Percentiles rank a stretch among this genome's conserved stretches.
Conservation (phyloP, 116 monocot species). For the Zostera marina region DNA sequence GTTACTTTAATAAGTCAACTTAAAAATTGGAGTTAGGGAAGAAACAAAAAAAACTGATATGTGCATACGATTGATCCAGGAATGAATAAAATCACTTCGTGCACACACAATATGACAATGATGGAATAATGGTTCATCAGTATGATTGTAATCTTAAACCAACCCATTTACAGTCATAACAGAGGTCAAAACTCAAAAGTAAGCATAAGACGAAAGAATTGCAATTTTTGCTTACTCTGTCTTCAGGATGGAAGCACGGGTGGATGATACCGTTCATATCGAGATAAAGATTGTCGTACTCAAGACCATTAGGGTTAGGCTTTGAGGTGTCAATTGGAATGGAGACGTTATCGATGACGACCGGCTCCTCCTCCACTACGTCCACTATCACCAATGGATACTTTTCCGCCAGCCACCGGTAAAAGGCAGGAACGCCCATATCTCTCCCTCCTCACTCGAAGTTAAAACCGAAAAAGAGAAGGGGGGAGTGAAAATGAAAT, state of each 20-base stretch:
- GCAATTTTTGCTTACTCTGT: slow-evolving; percentile 23
- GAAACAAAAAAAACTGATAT: neutral
- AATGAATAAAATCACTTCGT: no score
- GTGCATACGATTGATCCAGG: no score
- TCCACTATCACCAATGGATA: slow-evolving; percentile 54
- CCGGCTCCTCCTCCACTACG: slow-evolving; percentile 59
- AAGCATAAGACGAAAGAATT: no score
- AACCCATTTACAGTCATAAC: neutral
- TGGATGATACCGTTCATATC: slow-evolving; percentile 99
- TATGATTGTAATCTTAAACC: neutral
- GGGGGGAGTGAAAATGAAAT: no score
- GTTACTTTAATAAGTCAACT: neutral
- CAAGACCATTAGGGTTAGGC: slow-evolving; percentile 87
- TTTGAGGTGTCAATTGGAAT: slow-evolving; percentile 35
- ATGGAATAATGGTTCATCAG: neutral
- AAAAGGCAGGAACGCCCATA: slow-evolving; percentile 83
- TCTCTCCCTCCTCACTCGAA: neutral
- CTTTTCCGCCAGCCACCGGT: slow-evolving; percentile 67
- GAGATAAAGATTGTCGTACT: slow-evolving; percentile 92
- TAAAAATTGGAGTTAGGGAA: neutral
- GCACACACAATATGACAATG: no score
- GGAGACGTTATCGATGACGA: slow-evolving; percentile 13
- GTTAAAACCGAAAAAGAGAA: no score
- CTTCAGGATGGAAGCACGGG: slow-evolving; percentile 97
- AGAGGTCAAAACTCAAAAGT: no score